These are phyloP conservation scores for Chlamydomonas eustigma DNA, from an alignment of 139 green algal species.

Conservation along the genomic window DNA sequence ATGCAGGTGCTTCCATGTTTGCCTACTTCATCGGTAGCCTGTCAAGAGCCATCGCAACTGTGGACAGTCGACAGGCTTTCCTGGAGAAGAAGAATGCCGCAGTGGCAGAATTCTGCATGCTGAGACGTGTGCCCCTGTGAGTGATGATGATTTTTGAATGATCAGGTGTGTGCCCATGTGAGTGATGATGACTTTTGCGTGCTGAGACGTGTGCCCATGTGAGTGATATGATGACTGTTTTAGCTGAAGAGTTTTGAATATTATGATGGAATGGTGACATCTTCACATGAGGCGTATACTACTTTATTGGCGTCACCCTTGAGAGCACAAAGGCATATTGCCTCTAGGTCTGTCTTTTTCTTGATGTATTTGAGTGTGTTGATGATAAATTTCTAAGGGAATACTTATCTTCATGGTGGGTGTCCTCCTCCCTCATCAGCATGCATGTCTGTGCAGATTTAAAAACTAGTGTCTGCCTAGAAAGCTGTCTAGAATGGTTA, in stretches of 20 bases:
- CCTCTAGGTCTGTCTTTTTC: too few relatives aligned
- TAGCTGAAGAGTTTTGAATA: too few relatives aligned
- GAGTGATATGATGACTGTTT: background rate
- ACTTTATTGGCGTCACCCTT: background rate
- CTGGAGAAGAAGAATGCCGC: background rate
- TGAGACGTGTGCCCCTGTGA: background rate
- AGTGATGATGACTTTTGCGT: background rate
- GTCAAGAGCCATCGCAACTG: background rate
- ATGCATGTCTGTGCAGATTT: too few relatives aligned
- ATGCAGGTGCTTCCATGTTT: constrained; percentile 1
- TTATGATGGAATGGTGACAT: background rate
- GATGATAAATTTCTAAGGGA: background rate
- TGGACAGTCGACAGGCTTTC: background rate
- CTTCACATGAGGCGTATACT: background rate
- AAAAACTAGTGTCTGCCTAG: too few relatives aligned
- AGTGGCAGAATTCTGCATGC: constrained; percentile 1
- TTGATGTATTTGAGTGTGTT: too few relatives aligned
- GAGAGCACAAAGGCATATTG: too few relatives aligned
- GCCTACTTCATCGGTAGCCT: constrained; percentile 3
- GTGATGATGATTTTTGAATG: background rate
- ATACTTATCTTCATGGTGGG: background rate
- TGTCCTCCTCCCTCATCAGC: background rate
- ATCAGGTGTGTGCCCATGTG: background rate
- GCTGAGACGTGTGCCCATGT: background rate
- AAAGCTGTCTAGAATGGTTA: too few relatives aligned